Percentiles rank a stretch among this genome's conserved stretches.
Evolutionary conservation across 148 eudicot species (phyloP).

Genomic region (Rhododendron griersonianum): DNA sequence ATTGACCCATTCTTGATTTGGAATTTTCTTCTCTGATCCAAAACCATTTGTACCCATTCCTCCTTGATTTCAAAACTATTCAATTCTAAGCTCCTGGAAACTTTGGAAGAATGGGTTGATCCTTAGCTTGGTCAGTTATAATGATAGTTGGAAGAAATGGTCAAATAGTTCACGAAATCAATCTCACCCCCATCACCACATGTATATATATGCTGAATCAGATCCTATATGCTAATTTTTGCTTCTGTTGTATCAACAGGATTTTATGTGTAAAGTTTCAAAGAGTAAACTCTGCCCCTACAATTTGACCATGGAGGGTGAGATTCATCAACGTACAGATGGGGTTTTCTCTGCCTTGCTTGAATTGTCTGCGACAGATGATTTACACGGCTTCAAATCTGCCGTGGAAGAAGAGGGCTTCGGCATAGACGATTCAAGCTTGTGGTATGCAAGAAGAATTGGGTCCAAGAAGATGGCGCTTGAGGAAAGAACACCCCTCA

Average conservation of each 20-base stretch:
- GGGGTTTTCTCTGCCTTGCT: constrained; percentile 43
- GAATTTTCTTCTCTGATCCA: neutral
- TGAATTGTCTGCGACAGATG: constrained; percentile 70
- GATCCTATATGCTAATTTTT: neutral
- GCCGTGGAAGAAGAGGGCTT: constrained; percentile 49
- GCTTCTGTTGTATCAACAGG: constrained; percentile 10
- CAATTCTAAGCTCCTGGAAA: neutral
- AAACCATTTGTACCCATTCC: neutral
- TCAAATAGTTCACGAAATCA: neutral
- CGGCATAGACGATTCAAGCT: constrained; percentile 34
- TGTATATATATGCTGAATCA: neutral
- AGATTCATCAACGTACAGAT: constrained; percentile 16
- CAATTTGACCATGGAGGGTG: constrained; percentile 33
- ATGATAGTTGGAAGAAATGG: neutral
- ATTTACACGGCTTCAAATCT: constrained; percentile 36
- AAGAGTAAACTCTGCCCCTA: constrained; percentile 23
- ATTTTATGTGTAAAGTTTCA: constrained; percentile 36
- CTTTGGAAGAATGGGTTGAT: neutral
- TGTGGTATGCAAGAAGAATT: constrained; percentile 71
- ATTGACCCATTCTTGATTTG: neutral
- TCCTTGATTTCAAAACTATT: neutral
- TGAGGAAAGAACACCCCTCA: constrained; percentile 77
- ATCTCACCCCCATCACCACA: neutral
- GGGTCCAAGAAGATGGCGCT: constrained; percentile 70
- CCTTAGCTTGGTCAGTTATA: neutral